Conservation (phyloP, 768 basidiomycete genomes). For the Trametes cubensis region DNA sequence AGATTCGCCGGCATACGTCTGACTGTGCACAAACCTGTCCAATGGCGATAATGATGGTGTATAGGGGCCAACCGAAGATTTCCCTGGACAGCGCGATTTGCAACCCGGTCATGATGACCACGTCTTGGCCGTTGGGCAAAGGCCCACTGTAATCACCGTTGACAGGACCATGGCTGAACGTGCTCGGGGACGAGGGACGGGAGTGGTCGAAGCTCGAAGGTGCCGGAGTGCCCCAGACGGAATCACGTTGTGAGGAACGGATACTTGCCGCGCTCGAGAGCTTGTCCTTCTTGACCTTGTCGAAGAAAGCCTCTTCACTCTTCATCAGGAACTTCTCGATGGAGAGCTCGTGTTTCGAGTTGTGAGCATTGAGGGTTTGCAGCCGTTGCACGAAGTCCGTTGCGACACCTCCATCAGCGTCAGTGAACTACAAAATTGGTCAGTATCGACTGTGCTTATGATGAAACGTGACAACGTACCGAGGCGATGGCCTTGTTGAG, state of each 20-base stretch:
- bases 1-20: too few species aligned
- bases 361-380: slow-evolving; percentile 75
- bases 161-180: slow-evolving; percentile 47
- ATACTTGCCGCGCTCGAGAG: slow-evolving; percentile 80
- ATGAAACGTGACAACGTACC: slow-evolving; percentile 44
- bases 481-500: slow-evolving; percentile 92
- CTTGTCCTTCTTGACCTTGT: slow-evolving; percentile 86
- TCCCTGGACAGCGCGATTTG: slow-evolving; percentile 85
- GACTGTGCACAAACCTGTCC: slow-evolving; percentile 59
- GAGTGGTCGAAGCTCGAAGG: slow-evolving; percentile 60
- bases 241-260: slow-evolving; percentile 77
- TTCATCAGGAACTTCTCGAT: slow-evolving; percentile 91
- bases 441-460: not conserved
- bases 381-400: slow-evolving; percentile 87
- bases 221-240: slow-evolving; percentile 75
- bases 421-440: slow-evolving; percentile 69
- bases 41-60: slow-evolving; percentile 84
- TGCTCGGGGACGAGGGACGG: slow-evolving; percentile 67
- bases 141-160: slow-evolving; percentile 54
- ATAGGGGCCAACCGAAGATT: slow-evolving; percentile 86
- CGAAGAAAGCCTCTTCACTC: slow-evolving; percentile 93
- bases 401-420: slow-evolving; percentile 90
- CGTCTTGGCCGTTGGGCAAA: slow-evolving; percentile 46
- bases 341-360: slow-evolving; percentile 88
- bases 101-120: slow-evolving; percentile 77